Base-by-base conservation (phyloP, 306 rosid species). In the Acacia confusa region DNA sequence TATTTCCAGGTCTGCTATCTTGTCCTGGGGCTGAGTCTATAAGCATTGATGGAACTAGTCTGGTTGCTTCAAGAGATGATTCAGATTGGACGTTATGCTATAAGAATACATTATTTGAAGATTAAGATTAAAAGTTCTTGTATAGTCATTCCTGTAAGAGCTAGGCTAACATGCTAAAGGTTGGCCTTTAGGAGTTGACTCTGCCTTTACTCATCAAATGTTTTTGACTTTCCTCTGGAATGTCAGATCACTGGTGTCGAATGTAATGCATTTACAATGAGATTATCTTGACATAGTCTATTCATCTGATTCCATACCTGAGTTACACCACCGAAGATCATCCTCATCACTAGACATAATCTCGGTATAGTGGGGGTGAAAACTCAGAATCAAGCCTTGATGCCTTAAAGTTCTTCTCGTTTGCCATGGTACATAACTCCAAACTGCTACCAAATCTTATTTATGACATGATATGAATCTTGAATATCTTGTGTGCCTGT, bases 21-120 rank as follows among this genome's bases (percentile, higher is more conserved):
- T 70, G 82, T 69, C 74, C 83, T 50, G 89, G 82, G 80, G 91
- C 89, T 0, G 97, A 92, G 87, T 92, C 92, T 81, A 83, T 92
- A 65, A 90, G 86, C 83, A 89, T 85, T 9, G 94, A 91, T 75
- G 95, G 88, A 82, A 90, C 90, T 28, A 83, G 94, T 78, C 82
- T 91, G 77, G 82, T 66, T 85, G 88, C 94, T 85, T 91, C 97
- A 38, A 82, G 82, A 84, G 95, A 92, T 85, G 97, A 88, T 84
- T 88, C 92, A 58, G 95, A 90, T 53, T 91, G 92, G 97, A 80
- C 10, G 68, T 80, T 57, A 76, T 85, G 93, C 87, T 88, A 80
- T 84, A 80, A 76, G 86, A 91, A 90, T 45, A 80, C 79, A 79
- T 79, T 85, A 85, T 91, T 87, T 89, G 75, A 84, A 64, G 86